A percentile compares a stretch with the other conserved stretches of the same genome.
phyloP scores from a whole-genome alignment of 495 filamentous ascomycete genomes.

The Aspergillus baeticus region DNA sequence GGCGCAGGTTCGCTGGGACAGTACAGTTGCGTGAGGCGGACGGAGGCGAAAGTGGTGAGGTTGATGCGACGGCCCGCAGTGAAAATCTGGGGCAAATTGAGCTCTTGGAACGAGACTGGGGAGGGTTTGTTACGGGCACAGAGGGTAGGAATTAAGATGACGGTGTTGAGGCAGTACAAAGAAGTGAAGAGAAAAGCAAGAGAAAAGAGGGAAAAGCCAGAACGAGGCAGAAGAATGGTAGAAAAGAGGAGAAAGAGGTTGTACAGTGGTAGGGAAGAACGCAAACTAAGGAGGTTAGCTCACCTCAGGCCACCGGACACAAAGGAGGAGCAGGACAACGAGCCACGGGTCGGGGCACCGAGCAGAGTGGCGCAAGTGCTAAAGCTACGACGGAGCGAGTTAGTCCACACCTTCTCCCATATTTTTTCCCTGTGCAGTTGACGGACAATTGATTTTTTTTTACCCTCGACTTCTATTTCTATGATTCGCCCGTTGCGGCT shows the following conservation, averaged over 20 bases:
- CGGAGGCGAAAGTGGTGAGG: slow-evolving; percentile 16
- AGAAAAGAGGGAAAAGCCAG: slow-evolving; percentile 14
- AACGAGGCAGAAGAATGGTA: slow-evolving; percentile 12
- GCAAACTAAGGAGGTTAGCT: slow-evolving; percentile 22
- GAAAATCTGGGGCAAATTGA: slow-evolving; percentile 11
- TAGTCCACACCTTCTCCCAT: slow-evolving; percentile 1
- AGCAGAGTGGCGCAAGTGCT: slow-evolving; percentile 25
- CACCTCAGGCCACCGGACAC: slow-evolving; percentile 26
- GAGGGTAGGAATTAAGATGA: slow-evolving; percentile 11
- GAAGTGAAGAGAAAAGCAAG: slow-evolving; percentile 12
- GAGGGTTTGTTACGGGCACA: neutral
- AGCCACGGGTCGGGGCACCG: slow-evolving; percentile 27
- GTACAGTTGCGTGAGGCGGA: slow-evolving; percentile 12
- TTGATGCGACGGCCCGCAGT: slow-evolving; percentile 14
- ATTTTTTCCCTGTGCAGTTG: neutral
- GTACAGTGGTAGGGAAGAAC: slow-evolving; percentile 21
- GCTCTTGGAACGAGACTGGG: slow-evolving; percentile 7
- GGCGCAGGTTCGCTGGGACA: slow-evolving; percentile 14
- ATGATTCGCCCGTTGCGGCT: neutral
- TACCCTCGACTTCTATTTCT: neutral
- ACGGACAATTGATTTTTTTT: neutral
- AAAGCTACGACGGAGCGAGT: slow-evolving; percentile 15
- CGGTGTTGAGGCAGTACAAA: neutral
- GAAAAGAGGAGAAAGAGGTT: slow-evolving; percentile 21
- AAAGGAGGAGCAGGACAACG: slow-evolving; percentile 23